Percentiles rank a stretch among this genome's conserved stretches.
Conservation (phyloP, 1,139 yeast species). For the Saccharomyces hybrid region DNA sequence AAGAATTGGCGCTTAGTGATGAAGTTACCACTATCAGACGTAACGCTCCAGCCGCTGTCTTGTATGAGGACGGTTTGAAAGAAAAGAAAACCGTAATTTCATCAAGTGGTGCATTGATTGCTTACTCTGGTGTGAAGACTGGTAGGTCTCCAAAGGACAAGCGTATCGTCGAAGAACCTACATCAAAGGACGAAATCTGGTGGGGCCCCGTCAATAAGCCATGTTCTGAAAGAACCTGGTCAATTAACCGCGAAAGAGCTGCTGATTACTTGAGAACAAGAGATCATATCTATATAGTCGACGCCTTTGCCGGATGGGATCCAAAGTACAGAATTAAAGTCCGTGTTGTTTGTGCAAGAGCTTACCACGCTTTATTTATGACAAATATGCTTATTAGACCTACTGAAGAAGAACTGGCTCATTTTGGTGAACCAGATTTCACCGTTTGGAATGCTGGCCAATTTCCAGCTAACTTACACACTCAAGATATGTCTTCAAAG, state of each 20-base stretch:
- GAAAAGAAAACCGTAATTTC: constrained; percentile 91
- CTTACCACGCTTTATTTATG: constrained; percentile 97
- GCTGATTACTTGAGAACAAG: constrained; percentile 94
- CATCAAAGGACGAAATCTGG: constrained; percentile 83
- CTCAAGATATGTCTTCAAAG: constrained; percentile 95
- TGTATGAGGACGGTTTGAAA: constrained; percentile 87
- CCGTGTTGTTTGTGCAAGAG: constrained; percentile 95
- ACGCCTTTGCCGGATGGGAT: constrained; percentile 99
- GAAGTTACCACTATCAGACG: constrained; percentile 44
- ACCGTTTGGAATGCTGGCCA: constrained; percentile 98
- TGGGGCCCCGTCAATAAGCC: constrained; percentile 99
- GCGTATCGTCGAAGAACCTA: constrained; percentile 91
- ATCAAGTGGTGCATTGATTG: constrained; percentile 91
- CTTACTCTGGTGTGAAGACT: constrained; percentile 92
- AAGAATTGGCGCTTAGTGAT: constrained; percentile 32
- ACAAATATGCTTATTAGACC: constrained; percentile 97
- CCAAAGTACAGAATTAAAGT: constrained; percentile 96
- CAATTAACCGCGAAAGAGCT: constrained; percentile 93
- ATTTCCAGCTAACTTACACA: constrained; percentile 95
- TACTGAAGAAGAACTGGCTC: constrained; percentile 75
- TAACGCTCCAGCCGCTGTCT: constrained; percentile 88
- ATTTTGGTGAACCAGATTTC: constrained; percentile 96
- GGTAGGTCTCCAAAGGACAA: constrained; percentile 99
- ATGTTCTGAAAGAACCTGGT: constrained; percentile 92
- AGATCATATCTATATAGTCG: constrained; percentile 89